Percentiles rank a stretch among this genome's conserved stretches.
phyloP scores from a whole-genome alignment of 1,284 basidiomycete species.

The Cryptococcus sp. region DNA sequence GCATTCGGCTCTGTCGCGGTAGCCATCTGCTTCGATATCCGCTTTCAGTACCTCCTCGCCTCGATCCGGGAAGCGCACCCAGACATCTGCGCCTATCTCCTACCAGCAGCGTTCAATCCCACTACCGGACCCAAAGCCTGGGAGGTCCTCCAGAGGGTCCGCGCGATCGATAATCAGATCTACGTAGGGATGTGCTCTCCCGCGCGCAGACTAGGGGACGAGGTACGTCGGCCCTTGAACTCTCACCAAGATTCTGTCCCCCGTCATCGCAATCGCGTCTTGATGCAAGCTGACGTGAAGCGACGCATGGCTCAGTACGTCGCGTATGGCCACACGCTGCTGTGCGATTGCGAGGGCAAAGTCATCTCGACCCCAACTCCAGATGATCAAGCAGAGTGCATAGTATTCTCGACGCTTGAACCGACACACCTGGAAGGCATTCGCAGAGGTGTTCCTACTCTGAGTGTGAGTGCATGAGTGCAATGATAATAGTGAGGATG shows the following conservation, averaged over 20 bases:
- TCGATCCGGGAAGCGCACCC: constrained; percentile 20
- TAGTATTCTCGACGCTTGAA: constrained; percentile 11
- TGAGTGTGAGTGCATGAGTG: neutral
- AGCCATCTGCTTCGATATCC: constrained; percentile 85
- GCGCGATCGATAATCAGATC: constrained; percentile 50
- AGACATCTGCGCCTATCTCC: constrained; percentile 29
- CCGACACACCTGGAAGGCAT: neutral
- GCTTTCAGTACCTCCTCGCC: constrained; percentile 16
- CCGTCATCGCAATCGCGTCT: neutral
- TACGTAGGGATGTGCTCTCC: constrained; percentile 50
- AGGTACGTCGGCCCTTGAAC: constrained; percentile 8
- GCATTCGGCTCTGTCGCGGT: constrained; percentile 81
- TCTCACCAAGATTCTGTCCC: too few relatives aligned
- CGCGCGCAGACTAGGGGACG: constrained; percentile 37
- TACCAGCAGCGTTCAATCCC: constrained; percentile 45
- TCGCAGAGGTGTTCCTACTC: neutral
- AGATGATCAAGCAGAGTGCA: constrained; percentile 12
- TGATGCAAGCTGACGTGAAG: neutral
- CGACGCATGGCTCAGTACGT: constrained; percentile 13
- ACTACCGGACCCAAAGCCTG: constrained; percentile 49
- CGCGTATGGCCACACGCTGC: constrained; percentile 23
- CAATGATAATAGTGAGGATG: neutral
- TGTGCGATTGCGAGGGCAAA: constrained; percentile 13
- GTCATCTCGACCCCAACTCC: constrained; percentile 21
- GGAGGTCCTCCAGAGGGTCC: constrained; percentile 46